Base-by-base conservation (phyloP, 2,329 filamentous ascomycete genomes). In the Escovopsis weberi region DNA sequence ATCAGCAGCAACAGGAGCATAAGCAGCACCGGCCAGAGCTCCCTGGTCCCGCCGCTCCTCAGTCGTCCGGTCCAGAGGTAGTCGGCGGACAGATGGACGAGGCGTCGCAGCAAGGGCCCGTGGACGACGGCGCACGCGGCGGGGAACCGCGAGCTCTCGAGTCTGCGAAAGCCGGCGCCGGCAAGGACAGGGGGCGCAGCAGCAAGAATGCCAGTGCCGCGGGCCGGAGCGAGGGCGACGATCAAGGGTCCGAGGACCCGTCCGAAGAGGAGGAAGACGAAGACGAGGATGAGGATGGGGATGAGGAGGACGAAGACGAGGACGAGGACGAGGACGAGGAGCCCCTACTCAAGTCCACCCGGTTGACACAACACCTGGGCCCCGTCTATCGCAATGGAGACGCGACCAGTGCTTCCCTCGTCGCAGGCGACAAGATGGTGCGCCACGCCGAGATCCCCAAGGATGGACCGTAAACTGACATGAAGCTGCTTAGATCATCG, bases 391-490 rank as follows among this genome's bases (percentile, higher is more conserved):
- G 87, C 45, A 94, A 94, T 65, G 88, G 86, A 52, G 91, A 98
- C 72, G 85, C 87, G 52, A 95, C 89, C 26, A 95, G 88, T 61
- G 70, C 85, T 8, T 94, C 94, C 59, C 66, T 93, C 40, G 85
- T 94, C 40, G 84, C 84, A 35, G 89, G 89, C 41, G 89, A 98
- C 68, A 96, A 96, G 68, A 94, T 96, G 89, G 85, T 89, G 70
- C 54, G 68, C 43, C 33, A 43, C 26, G 11, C 12, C 23, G 8
- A 37, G 12, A 11, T 12, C 18, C 19, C 32, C 4, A 12, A 23
- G 8, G 26, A 34, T 37, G 32, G 12, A 12, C 26, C 26, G 36
- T 15, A 19, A 26, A 35, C 43, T 47, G 50, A 52, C 47, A 45
- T 44, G 63, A 66, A 51, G 63, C 28, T 52, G 50, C 46, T 46